phyloP scores from a whole-genome alignment of 2,329 filamentous ascomycete genomes.

The Didymella segeticola region DNA sequence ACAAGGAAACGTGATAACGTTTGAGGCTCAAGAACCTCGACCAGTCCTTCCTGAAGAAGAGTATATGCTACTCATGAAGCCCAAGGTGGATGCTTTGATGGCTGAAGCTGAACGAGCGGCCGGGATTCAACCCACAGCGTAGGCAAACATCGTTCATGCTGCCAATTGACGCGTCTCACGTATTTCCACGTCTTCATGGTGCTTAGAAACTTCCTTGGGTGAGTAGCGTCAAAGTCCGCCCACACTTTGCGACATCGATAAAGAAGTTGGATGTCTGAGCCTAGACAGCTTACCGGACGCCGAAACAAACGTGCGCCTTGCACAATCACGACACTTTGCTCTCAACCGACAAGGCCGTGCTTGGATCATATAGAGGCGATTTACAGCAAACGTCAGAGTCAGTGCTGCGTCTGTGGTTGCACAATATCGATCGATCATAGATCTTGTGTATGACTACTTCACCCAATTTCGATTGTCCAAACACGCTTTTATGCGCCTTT shows the following conservation, averaged over 20 bases:
- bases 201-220: too few species aligned
- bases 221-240: too few species aligned
- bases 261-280: neutral
- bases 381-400: neutral
- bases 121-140: neutral
- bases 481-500: too few species aligned
- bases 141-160: neutral
- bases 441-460: neutral
- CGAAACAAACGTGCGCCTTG: neutral
- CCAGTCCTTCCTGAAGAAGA: conserved; percentile 42
- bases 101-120: neutral
- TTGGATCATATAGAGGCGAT: neutral
- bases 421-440: neutral
- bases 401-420: too few species aligned
- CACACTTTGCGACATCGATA: too few species aligned
- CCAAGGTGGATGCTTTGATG: conserved; percentile 46
- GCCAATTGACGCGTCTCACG: neutral
- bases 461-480: too few species aligned
- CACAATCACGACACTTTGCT: neutral
- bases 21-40: conserved; percentile 39
- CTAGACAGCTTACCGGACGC: conserved; percentile 1
- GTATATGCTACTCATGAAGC: conserved; percentile 49
- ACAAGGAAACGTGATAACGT: conserved; percentile 33
- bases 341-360: neutral
- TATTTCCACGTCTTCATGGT: neutral